Base-by-base conservation (phyloP, 2,329 filamentous ascomycete genomes). In the Arthrinium phaeospermum region DNA sequence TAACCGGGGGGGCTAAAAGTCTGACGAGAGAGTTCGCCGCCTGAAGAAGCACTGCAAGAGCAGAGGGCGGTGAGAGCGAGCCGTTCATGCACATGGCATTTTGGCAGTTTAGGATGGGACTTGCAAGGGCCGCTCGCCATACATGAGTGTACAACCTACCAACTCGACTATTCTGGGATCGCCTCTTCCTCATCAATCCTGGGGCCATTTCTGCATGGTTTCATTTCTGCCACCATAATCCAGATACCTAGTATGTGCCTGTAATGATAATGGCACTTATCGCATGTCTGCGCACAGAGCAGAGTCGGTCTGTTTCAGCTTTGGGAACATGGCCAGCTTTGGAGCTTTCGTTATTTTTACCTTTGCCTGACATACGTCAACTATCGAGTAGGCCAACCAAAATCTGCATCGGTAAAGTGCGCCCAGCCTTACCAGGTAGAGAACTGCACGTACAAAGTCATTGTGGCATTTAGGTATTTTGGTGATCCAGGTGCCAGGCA, bases 71-170 rank as follows among this genome's bases (percentile, higher is more conserved):
- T 70, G 68, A 70, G 68, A 70, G 68, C 47, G 46, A 70, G 47
- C 46, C 68, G 68, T 70, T 70, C 68, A 70, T 70, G 68, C 68
- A 70, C 68, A 70, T 70, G 68, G 68, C 45, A 41, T 41, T 64
- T 41, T 64, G 57, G 57, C 57, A 64, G 57, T 64, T 34, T 64
- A 22, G 57, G 57, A 64, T 64, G 57, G 51, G 57, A 64, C 53
- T 64, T 64, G 53, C 24, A 14, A 34, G 27, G 45, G 19, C 45
- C 14, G 14, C 14, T 14, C 16, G 45, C 16, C 45, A 46, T 6
- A 46, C 44, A 46, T 19, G 19, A 14, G 8, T 12, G 24, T 10
- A 16, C 24, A 30, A 8, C 27, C 13, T 30, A 4, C 27, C 13
- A 53, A 4, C 24, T 16, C 24, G 27, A 22, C 57, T 41, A 34